Evolutionary conservation across 768 basidiomycete genomes (phyloP).

Genomic region (Serendipita vermifera): DNA sequence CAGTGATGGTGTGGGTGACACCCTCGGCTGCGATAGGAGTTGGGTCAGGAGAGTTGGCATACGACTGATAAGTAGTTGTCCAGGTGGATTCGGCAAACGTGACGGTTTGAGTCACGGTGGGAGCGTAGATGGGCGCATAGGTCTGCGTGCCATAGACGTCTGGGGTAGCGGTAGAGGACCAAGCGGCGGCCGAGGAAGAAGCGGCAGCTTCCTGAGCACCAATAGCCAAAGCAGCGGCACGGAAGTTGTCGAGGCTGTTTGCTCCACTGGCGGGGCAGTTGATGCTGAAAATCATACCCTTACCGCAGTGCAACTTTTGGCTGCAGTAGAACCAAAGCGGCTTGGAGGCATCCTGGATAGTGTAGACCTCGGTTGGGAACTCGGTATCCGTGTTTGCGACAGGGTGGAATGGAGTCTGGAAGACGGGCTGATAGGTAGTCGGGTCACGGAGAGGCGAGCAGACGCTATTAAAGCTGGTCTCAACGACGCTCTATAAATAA

Average conservation of each 20-base stretch:
- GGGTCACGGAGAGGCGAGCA: background rate
- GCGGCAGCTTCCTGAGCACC: conserved; percentile 41
- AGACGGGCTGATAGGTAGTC: background rate
- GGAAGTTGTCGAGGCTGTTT: conserved; percentile 45
- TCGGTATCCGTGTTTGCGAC: background rate
- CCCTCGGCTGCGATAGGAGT: conserved; percentile 31
- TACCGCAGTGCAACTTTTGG: conserved; percentile 46
- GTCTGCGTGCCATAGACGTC: conserved; percentile 38
- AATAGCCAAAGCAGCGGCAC: conserved; percentile 45
- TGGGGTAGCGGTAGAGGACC: conserved; percentile 20
- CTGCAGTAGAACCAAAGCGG: conserved; percentile 28
- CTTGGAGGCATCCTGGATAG: background rate
- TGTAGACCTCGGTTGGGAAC: conserved; percentile 4
- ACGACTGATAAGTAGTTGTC: conserved; percentile 47
- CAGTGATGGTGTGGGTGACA: conserved; percentile 30
- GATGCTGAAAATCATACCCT: conserved; percentile 55
- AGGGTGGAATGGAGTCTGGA: background rate
- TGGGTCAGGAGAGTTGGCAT: conserved; percentile 39
- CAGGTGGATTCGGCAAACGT: conserved; percentile 34
- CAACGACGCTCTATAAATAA: background rate
- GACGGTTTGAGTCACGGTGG: conserved; percentile 30
- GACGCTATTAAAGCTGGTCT: background rate
- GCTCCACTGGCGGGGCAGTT: conserved; percentile 40
- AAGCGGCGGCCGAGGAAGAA: conserved; percentile 30
- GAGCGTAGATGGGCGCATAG: conserved; percentile 33